A percentile compares a stretch with the other conserved stretches of the same genome.
Conservation (phyloP, 148 eudicot species). For the Polygonum aviculare region DNA sequence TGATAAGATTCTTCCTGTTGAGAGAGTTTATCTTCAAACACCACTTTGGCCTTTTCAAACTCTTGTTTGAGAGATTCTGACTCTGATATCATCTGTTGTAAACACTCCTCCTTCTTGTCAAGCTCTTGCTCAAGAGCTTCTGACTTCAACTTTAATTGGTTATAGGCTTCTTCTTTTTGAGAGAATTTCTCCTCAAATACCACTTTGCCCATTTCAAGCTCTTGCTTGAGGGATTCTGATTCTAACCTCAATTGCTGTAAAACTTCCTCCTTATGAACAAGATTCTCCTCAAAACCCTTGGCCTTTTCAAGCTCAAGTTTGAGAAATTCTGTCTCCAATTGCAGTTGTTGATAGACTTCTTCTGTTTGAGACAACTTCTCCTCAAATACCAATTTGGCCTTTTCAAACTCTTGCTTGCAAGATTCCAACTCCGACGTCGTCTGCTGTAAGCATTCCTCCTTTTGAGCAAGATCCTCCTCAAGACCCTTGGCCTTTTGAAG, state of each 20-base stretch:
- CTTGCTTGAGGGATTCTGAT: conserved; percentile 3
- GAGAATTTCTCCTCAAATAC: background rate
- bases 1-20: conserved; percentile 32
- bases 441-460: conserved; percentile 22
- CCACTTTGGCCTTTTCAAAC: conserved; percentile 25
- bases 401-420: conserved; percentile 47
- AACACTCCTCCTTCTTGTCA: conserved; percentile 26
- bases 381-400: conserved; percentile 23
- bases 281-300: conserved; percentile 27
- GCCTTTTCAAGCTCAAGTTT: conserved; percentile 46
- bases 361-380: conserved; percentile 45
- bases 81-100: background rate
- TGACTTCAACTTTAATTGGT: conserved; percentile 34
- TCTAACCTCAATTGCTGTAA: conserved; percentile 2
- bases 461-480: background rate
- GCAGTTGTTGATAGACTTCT: conserved; percentile 37
- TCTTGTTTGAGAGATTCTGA: background rate
- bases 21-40: conserved; percentile 38
- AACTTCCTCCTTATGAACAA: conserved; percentile 13
- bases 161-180: conserved; percentile 15
- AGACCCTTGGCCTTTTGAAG: background rate
- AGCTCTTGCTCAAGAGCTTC: conserved; percentile 53
- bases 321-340: conserved; percentile 45
- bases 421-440: conserved; percentile 42
- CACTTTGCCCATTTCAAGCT: background rate